A percentile compares a stretch with the other conserved stretches of the same genome.
Evolutionary conservation across 495 filamentous ascomycete genomes (phyloP).

Genomic region (Niebla homalea): DNA sequence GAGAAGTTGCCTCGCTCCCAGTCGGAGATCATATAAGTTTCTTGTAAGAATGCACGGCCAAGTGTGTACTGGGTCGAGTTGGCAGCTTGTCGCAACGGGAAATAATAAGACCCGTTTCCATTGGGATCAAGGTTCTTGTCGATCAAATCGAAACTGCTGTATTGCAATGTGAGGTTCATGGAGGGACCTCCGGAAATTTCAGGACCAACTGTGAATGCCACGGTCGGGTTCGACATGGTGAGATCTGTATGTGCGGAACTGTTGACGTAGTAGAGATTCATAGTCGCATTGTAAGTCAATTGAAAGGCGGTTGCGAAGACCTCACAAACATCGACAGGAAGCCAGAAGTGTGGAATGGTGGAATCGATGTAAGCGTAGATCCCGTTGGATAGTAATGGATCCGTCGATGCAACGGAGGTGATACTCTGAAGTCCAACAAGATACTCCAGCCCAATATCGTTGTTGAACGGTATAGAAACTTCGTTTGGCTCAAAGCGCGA

Average conservation of each 20-base stretch:
- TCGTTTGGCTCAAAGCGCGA: constrained; percentile 34
- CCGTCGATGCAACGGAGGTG: constrained; percentile 1
- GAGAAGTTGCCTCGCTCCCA: constrained; percentile 13
- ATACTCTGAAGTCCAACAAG: constrained; percentile 35
- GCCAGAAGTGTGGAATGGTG: constrained; percentile 39
- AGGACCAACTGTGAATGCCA: constrained; percentile 35
- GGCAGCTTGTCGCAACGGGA: constrained; percentile 34
- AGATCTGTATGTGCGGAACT: constrained; percentile 29
- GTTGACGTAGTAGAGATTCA: constrained; percentile 37
- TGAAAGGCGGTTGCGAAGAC: constrained; percentile 40
- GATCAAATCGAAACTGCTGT: constrained; percentile 35
- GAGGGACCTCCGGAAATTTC: constrained; percentile 23
- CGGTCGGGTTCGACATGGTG: constrained; percentile 28
- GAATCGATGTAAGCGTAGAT: constrained; percentile 36
- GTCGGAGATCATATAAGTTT: constrained; percentile 23
- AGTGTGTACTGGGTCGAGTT: constrained; percentile 38
- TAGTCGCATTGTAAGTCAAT: constrained; percentile 29
- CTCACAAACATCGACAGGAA: constrained; percentile 35
- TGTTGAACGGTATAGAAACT: constrained; percentile 35
- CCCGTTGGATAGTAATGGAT: not conserved
- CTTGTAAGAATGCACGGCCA: constrained; percentile 41
- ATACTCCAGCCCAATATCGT: constrained; percentile 34
- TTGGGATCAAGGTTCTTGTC: constrained; percentile 18
- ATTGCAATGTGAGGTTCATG: constrained; percentile 36
- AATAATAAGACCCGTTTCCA: constrained; percentile 26